These are phyloP conservation scores for Knufia petricola DNA, from an alignment of 2,329 filamentous ascomycete genomes.

Conservation along the genomic window DNA sequence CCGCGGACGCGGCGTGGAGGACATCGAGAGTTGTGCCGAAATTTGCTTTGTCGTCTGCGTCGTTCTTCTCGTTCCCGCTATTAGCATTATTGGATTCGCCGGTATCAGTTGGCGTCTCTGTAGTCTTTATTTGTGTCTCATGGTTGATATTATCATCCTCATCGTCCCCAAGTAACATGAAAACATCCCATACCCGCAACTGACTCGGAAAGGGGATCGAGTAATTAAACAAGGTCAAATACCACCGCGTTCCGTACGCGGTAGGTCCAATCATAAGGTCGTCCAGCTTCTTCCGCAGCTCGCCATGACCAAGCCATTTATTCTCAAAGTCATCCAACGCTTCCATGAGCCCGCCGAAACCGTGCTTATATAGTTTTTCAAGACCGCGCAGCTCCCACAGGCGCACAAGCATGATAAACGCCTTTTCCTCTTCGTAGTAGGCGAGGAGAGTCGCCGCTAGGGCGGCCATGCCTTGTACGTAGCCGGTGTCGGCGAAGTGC, in stretches of 20 bases:
- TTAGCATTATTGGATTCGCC: constrained; percentile 11
- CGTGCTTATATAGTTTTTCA: constrained; percentile 70
- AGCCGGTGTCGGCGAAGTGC: constrained; percentile 83
- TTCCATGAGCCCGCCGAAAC: constrained; percentile 78
- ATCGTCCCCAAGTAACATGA: constrained; percentile 80
- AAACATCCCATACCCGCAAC: constrained; percentile 93
- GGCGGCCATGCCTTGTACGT: constrained; percentile 96
- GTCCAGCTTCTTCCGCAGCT: constrained; percentile 62
- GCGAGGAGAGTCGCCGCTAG: constrained; percentile 85
- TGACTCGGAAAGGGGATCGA: constrained; percentile 91
- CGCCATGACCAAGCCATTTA: constrained; percentile 67
- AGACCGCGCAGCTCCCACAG: constrained; percentile 85
- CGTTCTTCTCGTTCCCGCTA: constrained; percentile 7
- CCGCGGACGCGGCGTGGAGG: constrained; percentile 79
- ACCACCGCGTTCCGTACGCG: constrained; percentile 95
- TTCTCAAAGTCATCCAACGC: constrained; percentile 77
- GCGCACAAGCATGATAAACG: constrained; percentile 93
- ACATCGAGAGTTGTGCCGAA: constrained; percentile 67
- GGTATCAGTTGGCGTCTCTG: constrained; percentile 14
- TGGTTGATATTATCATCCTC: constrained; percentile 33
- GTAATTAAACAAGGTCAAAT: constrained; percentile 93
- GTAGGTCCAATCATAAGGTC: constrained; percentile 75
- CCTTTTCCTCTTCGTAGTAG: constrained; percentile 91
- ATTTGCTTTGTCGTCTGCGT: constrained; percentile 8
- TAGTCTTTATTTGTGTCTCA: constrained; percentile 11